Percentiles rank a stretch among this genome's conserved stretches.
These are phyloP conservation scores for Citrus reticulata DNA, from an alignment of 345 rosid species.

Conservation along the genomic window DNA sequence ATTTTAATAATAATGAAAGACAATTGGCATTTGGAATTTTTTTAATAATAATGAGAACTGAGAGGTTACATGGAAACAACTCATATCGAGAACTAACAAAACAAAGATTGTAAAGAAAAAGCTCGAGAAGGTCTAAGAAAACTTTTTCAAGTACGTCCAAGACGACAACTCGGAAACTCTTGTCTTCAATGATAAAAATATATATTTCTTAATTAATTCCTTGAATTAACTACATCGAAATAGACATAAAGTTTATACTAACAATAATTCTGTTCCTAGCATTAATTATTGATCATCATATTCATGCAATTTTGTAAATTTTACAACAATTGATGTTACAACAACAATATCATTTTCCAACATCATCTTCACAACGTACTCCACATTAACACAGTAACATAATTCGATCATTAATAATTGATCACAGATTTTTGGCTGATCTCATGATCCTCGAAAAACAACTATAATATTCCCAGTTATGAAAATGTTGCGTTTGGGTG, in stretches of 20 bases:
- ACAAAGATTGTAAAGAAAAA: background rate
- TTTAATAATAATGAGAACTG: background rate
- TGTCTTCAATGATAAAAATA: background rate
- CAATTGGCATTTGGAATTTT: background rate
- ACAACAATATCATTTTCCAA: no score
- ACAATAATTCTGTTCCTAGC: background rate
- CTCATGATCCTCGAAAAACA: background rate
- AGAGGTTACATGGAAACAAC: no score
- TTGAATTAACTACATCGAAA: background rate
- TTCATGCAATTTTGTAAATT: background rate
- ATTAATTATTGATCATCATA: background rate
- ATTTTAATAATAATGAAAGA: background rate
- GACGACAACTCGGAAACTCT: background rate
- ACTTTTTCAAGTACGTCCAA: background rate
- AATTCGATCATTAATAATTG: no score
- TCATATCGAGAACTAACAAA: no score
- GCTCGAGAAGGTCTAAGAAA: conserved; percentile 2
- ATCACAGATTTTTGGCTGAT: background rate
- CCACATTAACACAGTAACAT: background rate
- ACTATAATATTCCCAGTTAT: background rate
- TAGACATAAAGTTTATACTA: no score
- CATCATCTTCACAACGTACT: no score
- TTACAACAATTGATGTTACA: background rate
- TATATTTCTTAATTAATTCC: background rate
- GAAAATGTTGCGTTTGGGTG: background rate